A percentile compares a stretch with the other conserved stretches of the same genome.
These are phyloP conservation scores for Paraphaeosphaeria sporulosa DNA, from an alignment of 2,329 filamentous ascomycete genomes.

Conservation along the genomic window DNA sequence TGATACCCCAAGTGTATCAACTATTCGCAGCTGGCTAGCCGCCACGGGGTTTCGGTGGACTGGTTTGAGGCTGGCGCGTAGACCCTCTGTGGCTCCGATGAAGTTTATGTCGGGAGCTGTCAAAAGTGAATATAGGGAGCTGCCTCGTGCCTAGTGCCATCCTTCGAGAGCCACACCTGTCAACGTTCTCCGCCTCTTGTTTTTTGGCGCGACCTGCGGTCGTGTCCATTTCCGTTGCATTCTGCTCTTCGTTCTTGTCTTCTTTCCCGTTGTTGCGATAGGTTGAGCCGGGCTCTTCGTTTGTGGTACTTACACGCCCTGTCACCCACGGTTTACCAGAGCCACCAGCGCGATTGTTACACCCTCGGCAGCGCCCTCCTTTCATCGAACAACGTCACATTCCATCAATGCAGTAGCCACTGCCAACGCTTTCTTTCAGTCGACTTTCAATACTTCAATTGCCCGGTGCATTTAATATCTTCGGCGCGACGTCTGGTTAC, in stretches of 20 bases:
- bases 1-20: constrained; percentile 45
- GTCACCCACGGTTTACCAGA: constrained; percentile 6
- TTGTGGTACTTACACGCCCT: constrained; percentile 22
- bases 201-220: constrained; percentile 33
- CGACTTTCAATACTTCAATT: constrained; percentile 17
- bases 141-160: constrained; percentile 31
- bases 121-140: constrained; percentile 44
- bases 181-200: constrained; percentile 24
- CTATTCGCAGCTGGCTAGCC: constrained; percentile 37
- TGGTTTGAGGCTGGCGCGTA: constrained; percentile 48
- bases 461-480: constrained; percentile 35
- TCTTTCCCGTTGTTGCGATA: constrained; percentile 22
- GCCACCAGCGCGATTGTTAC: not conserved
- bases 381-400: constrained; percentile 22
- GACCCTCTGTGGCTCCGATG: constrained; percentile 36
- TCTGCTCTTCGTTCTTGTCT: constrained; percentile 22
- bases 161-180: constrained; percentile 29
- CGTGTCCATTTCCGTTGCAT: constrained; percentile 24
- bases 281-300: constrained; percentile 44
- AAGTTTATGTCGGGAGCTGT: constrained; percentile 32
- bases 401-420: constrained; percentile 42
- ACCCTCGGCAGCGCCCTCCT: not conserved
- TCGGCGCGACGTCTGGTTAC: constrained; percentile 42
- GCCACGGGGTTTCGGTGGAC: constrained; percentile 38
- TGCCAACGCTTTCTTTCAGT: constrained; percentile 26